Evolutionary conservation across 2,329 filamentous ascomycete species (phyloP).

Genomic region (Orbilia brochopaga): DNA sequence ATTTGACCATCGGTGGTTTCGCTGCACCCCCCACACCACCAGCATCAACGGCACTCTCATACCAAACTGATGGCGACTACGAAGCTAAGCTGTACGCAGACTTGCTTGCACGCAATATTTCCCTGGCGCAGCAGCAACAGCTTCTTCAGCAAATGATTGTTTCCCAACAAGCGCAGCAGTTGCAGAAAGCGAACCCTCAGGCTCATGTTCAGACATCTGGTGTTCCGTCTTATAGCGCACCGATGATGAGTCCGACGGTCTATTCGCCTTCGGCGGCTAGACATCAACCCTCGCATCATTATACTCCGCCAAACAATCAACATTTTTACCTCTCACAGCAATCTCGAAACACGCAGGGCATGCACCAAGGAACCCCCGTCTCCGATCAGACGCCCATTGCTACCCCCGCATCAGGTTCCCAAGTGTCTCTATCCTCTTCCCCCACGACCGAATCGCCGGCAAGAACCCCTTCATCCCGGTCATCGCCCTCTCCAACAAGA

Average conservation of each 20-base stretch:
- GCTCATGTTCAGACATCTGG: constrained; percentile 50
- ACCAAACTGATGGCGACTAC: constrained; percentile 63
- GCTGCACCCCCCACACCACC: constrained; percentile 56
- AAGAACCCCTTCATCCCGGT: constrained; percentile 18
- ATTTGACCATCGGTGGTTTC: constrained; percentile 21
- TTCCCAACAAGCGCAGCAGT: constrained; percentile 23
- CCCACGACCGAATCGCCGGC: constrained; percentile 1
- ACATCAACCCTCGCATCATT: constrained; percentile 1
- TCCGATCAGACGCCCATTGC: constrained; percentile 4
- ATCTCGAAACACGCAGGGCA: constrained; percentile 1
- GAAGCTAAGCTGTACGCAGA: constrained; percentile 88
- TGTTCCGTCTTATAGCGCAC: constrained; percentile 50
- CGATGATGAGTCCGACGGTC: constrained; percentile 54
- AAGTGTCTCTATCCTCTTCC: constrained; percentile 18
- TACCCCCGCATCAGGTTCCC: constrained; percentile 6
- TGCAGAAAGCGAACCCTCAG: constrained; percentile 54
- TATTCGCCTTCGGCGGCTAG: constrained; percentile 21
- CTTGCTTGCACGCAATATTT: constrained; percentile 86
- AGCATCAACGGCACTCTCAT: constrained; percentile 51
- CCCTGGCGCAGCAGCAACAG: constrained; percentile 92
- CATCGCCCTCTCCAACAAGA: constrained; percentile 34
- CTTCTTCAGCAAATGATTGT: constrained; percentile 57
- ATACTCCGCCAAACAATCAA: constrained; percentile 4
- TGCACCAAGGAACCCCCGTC: neutral
- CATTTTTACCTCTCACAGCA: constrained; percentile 23